phyloP scores from a whole-genome alignment of 2,329 filamentous ascomycete genomes.

The Cordyceps fumosorosea region DNA sequence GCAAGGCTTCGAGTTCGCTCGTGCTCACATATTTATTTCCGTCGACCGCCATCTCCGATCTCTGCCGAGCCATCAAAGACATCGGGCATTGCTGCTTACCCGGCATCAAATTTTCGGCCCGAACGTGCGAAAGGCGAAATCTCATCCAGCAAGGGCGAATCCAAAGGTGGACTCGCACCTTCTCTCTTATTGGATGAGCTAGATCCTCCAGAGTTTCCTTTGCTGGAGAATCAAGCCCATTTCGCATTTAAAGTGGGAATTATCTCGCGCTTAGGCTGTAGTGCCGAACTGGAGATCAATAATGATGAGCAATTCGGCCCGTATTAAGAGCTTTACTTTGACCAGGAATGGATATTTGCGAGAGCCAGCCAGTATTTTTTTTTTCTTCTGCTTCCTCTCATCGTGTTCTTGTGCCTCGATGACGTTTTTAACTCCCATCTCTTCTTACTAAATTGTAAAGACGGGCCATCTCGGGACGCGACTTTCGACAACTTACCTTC shows the following conservation, averaged over 20 bases:
- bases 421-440: background rate
- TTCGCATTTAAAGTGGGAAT: background rate
- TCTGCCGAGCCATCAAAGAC: background rate
- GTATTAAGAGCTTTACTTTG: background rate
- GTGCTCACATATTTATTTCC: background rate
- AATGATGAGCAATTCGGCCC: slow-evolving; percentile 4
- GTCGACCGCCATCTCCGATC: background rate
- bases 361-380: background rate
- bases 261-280: slow-evolving; percentile 4
- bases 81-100: background rate
- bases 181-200: background rate
- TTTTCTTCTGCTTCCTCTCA: background rate
- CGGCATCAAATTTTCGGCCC: background rate
- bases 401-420: background rate
- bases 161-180: too few species aligned
- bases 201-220: background rate
- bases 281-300: background rate
- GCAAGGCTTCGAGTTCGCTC: background rate
- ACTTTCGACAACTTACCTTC: background rate
- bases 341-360: background rate
- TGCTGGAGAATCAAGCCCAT: background rate
- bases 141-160: background rate
- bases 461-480: background rate
- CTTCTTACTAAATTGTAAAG: background rate
- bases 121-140: background rate